A percentile compares a stretch with the other conserved stretches of the same genome.
These are phyloP conservation scores for Ustilago cynodontis DNA, from an alignment of 1,284 basidiomycete species.

Conservation along the genomic window DNA sequence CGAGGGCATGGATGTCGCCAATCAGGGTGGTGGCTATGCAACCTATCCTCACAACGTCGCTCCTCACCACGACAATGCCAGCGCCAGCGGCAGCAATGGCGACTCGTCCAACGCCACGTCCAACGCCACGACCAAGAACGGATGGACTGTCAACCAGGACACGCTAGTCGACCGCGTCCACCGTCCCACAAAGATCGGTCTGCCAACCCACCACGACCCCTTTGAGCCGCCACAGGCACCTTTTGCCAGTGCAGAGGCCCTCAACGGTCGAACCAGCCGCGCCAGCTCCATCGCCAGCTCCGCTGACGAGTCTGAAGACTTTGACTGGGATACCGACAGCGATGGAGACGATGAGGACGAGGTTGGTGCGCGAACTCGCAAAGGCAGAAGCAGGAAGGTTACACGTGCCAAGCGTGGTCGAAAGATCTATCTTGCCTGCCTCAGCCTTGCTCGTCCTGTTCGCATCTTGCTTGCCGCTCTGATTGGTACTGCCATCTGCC, in stretches of 20 bases:
- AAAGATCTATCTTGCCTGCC: conserved; percentile 56
- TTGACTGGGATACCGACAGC: conserved; percentile 64
- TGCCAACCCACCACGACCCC: conserved; percentile 21
- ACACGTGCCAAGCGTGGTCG: conserved; percentile 58
- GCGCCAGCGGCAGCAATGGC: conserved; percentile 29
- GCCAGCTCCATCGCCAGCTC: conserved; percentile 51
- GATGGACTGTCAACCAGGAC: conserved; percentile 36
- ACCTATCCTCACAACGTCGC: conserved; percentile 3
- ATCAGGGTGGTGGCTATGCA: conserved; percentile 28
- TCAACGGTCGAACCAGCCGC: conserved; percentile 30
- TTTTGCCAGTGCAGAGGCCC: conserved; percentile 31
- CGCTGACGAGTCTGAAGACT: conserved; percentile 64
- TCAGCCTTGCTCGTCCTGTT: conserved; percentile 62
- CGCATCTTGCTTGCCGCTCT: conserved; percentile 59
- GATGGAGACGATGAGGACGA: conserved; percentile 48
- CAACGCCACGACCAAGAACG: conserved; percentile 36
- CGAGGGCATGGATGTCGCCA: conserved; percentile 47
- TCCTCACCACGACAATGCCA: conserved; percentile 17
- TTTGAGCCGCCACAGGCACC: conserved; percentile 47
- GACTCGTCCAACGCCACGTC: conserved; percentile 36
- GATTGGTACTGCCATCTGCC: conserved; percentile 59
- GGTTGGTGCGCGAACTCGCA: conserved; percentile 16
- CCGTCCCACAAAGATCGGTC: conserved; percentile 33
- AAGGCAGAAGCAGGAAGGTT: conserved; percentile 29
- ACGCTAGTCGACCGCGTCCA: conserved; percentile 43